A percentile compares a stretch with the other conserved stretches of the same genome.
These are phyloP conservation scores for Aspergillus sp. DNA, from an alignment of 2,329 filamentous ascomycete species.

Conservation along the genomic window DNA sequence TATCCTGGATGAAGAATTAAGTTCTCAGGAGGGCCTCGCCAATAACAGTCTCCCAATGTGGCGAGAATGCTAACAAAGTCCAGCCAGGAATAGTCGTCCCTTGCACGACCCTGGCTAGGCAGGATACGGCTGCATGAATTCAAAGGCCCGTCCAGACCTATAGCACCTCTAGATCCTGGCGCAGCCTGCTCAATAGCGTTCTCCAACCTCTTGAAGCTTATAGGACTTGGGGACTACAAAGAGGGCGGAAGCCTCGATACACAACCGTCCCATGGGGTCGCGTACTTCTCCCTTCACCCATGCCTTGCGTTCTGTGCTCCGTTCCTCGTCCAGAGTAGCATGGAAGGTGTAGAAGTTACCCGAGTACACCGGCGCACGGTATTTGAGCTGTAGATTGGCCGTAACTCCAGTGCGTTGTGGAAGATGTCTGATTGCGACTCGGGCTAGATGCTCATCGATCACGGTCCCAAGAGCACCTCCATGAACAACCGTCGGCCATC, in stretches of 20 bases:
- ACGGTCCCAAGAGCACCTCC: conserved; percentile 70
- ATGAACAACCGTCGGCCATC: conserved; percentile 73
- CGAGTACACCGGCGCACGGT: conserved; percentile 61
- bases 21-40: not conserved
- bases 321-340: conserved; percentile 44
- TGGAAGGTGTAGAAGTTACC: conserved; percentile 66
- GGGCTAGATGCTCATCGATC: conserved; percentile 69
- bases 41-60: not conserved
- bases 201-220: conserved; percentile 42
- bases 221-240: conserved; percentile 61
- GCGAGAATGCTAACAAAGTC: not conserved
- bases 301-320: conserved; percentile 43
- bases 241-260: conserved; percentile 60
- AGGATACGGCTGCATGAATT: not conserved
- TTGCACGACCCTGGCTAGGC: not conserved
- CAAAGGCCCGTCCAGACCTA: not conserved
- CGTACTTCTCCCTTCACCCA: conserved; percentile 39
- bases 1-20: not conserved
- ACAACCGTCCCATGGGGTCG: conserved; percentile 54
- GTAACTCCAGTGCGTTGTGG: conserved; percentile 57
- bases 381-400: conserved; percentile 62
- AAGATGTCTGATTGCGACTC: conserved; percentile 58
- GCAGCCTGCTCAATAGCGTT: conserved; percentile 37
- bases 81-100: not conserved
- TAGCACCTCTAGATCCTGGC: not conserved